Percentiles rank a stretch among this genome's conserved stretches.
phyloP scores from a whole-genome alignment of 2,329 filamentous ascomycete genomes.

The Calonectria fujianensis region DNA sequence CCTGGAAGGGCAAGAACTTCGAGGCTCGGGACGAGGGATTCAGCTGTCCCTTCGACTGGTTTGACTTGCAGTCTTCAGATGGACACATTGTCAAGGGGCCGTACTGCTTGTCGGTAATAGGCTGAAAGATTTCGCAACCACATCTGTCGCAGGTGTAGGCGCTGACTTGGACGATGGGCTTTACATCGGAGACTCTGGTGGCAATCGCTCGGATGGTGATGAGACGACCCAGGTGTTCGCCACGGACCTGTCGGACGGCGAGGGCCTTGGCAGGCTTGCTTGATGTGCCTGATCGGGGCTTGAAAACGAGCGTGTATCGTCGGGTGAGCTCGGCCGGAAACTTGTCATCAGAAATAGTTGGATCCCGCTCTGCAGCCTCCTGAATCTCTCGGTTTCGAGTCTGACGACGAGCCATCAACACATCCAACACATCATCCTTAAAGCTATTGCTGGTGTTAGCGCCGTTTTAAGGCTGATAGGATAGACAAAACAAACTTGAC shows the following conservation, averaged over 20 bases:
- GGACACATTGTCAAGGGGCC: conserved; percentile 90
- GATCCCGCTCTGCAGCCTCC: conserved; percentile 80
- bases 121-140: conserved; percentile 98
- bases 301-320: conserved; percentile 97
- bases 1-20: conserved; percentile 98
- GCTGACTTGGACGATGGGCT: conserved; percentile 97
- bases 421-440: conserved; percentile 97
- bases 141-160: conserved; percentile 98
- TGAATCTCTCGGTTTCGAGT: conserved; percentile 87
- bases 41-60: conserved; percentile 94
- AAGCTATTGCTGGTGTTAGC: conserved; percentile 74
- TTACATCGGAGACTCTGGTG: conserved; percentile 97
- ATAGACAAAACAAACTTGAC: conserved; percentile 75
- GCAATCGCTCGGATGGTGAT: conserved; percentile 97
- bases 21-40: conserved; percentile 96
- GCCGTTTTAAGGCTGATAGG: neutral
- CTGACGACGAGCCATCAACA: conserved; percentile 94
- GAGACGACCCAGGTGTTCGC: conserved; percentile 92
- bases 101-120: conserved; percentile 92
- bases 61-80: conserved; percentile 90
- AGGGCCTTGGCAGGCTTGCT: conserved; percentile 79
- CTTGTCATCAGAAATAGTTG: conserved; percentile 80
- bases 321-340: conserved; percentile 95
- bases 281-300: conserved; percentile 85
- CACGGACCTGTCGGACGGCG: conserved; percentile 94